Conservation (phyloP, 805 yeast species). For the Diddensiella santjacobensis region DNA sequence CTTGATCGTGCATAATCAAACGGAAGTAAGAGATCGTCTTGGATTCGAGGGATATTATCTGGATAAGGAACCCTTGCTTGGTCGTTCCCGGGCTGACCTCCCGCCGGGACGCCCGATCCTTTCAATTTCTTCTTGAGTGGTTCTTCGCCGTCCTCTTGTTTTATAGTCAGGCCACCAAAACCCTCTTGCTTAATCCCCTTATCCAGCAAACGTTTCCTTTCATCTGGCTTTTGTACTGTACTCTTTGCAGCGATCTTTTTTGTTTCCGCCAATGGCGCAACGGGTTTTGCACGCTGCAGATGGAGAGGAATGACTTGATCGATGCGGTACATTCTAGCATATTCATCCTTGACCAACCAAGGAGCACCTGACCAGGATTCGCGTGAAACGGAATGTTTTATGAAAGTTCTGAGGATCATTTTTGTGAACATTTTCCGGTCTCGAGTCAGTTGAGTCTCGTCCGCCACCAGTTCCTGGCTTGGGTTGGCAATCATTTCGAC, state of each 20-base stretch:
- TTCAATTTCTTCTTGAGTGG: background rate
- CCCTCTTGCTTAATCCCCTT: conserved; percentile 10
- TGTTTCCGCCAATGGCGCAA: conserved; percentile 1
- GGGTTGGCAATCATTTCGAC: conserved; percentile 51
- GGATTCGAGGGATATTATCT: conserved; percentile 10
- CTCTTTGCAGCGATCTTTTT: conserved; percentile 8
- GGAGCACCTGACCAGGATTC: conserved; percentile 89
- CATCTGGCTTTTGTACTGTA: conserved; percentile 2
- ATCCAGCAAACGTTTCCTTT: background rate
- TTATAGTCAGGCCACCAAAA: background rate
- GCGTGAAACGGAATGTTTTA: conserved; percentile 72
- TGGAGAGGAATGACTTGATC: conserved; percentile 30
- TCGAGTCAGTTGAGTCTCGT: conserved; percentile 68
- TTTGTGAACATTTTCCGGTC: conserved; percentile 87
- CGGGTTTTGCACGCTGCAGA: conserved; percentile 12
- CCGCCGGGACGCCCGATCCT: background rate
- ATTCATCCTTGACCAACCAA: conserved; percentile 84
- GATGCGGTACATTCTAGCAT: conserved; percentile 65
- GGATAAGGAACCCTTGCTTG: background rate
- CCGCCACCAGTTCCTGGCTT: conserved; percentile 60
- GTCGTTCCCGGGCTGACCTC: background rate
- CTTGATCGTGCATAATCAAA: background rate
- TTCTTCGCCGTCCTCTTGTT: background rate
- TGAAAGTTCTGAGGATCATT: conserved; percentile 82
- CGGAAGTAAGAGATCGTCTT: conserved; percentile 11